Base-by-base conservation (phyloP, 148 eudicot species). In the Vaccinium myrtillus region DNA sequence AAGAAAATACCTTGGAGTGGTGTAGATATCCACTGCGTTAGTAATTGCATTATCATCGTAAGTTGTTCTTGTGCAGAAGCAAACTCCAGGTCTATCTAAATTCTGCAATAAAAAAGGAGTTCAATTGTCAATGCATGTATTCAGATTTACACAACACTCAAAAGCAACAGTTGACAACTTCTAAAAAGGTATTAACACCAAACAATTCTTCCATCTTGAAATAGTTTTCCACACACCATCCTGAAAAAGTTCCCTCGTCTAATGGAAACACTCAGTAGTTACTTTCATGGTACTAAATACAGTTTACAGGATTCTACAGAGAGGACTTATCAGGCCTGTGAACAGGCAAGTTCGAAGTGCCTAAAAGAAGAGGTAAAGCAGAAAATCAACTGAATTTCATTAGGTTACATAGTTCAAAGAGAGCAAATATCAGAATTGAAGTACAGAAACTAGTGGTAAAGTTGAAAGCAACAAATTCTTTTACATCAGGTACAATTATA, bases 21-120 rank as follows among this genome's bases (percentile, higher is more conserved):
- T 83, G 88, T 94, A 94, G 43, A 94, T 94, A 82, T 94, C 98
- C 75, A 94, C 88, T 43, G 94, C 95, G 89, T 94, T 94, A 63
- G 95, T 93, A 79, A 93, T 94, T 32, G 98, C 98, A 92, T 94
- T 94, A 56, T 94, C 98, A 79, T 93, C 98, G 76, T 94, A 92
- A 61, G 98, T 93, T 63, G 94, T 94, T 87, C 95, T 90, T 2
- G 92, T 88, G 82, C 98, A 94, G 87, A 90, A 94, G 89, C 90
- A 89, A 82, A 94, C 95, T 77, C 95, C 98, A 25, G 93, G 91
- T 86, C 94, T 90, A 73, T 92, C 95, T 85, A 94, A 79, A 84
- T 92, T 83, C 98, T 94, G 93, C 90, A 91, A 27, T 61, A 94
- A 69, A 80, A 71, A 81, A 32, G 6, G 46, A 77, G 70, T 46